Evolutionary conservation across 2,329 filamentous ascomycete genomes (phyloP).

Genomic region (Lasiodiplodia hormozganensis): DNA sequence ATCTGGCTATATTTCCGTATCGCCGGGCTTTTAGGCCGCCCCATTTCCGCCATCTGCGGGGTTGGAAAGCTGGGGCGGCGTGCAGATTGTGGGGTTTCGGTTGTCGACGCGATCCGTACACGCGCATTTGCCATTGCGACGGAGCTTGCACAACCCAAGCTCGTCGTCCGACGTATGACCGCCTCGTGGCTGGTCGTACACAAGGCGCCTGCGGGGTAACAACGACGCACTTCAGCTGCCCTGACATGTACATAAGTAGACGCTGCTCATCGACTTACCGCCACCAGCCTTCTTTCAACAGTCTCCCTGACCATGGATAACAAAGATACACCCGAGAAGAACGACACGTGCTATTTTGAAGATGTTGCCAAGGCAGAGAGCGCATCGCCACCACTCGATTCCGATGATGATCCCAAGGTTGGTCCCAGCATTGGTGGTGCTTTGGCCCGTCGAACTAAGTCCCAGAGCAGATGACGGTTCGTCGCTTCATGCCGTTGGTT

Average conservation of each 20-base stretch:
- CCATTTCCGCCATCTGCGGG: slow-evolving; percentile 13
- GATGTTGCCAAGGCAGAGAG: neutral
- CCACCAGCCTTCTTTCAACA: neutral
- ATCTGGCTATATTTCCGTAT: slow-evolving; percentile 3
- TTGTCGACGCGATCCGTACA: slow-evolving; percentile 4
- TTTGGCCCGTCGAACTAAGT: neutral
- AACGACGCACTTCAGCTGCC: neutral
- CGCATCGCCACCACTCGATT: neutral
- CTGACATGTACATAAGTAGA: slow-evolving; percentile 4
- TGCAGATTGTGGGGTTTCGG: slow-evolving; percentile 6
- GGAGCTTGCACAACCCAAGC: slow-evolving; percentile 19
- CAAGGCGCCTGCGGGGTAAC: slow-evolving; percentile 1
- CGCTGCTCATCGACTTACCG: neutral
- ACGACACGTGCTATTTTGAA: neutral
- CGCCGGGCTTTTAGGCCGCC: neutral
- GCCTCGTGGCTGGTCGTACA: slow-evolving; percentile 1
- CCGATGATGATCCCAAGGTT: slow-evolving; percentile 12
- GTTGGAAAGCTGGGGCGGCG: slow-evolving; percentile 16
- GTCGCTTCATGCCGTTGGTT: slow-evolving; percentile 54
- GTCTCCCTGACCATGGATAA: neutral
- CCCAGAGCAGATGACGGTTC: slow-evolving; percentile 13
- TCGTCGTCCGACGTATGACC: neutral
- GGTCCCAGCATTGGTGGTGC: neutral
- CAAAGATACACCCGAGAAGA: slow-evolving; percentile 8
- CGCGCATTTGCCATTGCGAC: neutral